These are phyloP conservation scores for Chlorella sp. DNA, from an alignment of 139 green algal genomes.

Conservation along the genomic window DNA sequence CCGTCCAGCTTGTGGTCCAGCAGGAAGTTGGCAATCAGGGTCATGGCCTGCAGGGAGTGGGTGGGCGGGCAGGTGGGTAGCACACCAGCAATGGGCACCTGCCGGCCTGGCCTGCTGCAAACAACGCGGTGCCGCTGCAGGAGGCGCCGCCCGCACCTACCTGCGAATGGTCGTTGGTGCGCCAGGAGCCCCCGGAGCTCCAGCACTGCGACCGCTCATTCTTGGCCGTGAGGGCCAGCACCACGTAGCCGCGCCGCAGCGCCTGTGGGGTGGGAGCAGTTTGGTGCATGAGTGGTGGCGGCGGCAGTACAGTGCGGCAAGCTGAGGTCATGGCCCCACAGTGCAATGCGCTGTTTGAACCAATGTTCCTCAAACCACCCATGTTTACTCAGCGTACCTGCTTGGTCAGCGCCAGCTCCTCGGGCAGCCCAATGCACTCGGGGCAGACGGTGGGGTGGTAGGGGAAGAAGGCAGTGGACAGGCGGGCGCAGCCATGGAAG, in stretches of 20 bases:
- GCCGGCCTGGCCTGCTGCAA: not conserved
- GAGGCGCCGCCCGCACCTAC: no score
- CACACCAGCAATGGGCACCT: no score
- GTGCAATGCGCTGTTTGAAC: no score
- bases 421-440: constrained; percentile 3
- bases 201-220: not conserved
- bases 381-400: no score
- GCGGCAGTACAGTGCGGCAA: no score
- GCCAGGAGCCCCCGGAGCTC: not conserved
- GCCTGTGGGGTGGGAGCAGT: not conserved
- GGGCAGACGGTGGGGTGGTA: not conserved
- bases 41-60: not conserved
- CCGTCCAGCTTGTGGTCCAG: not conserved
- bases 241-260: not conserved
- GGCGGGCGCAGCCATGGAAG: constrained; percentile 2
- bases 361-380: no score
- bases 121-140: no score
- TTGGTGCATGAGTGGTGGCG: no score
- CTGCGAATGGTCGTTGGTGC: not conserved
- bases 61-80: not conserved
- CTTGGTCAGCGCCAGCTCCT: constrained; percentile 7
- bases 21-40: constrained; percentile 3
- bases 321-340: no score
- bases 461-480: not conserved
- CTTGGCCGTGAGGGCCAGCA: not conserved